Percentiles rank a stretch among this genome's conserved stretches.
Conservation (phyloP, 768 basidiomycete genomes). For the Jaapia argillacea region DNA sequence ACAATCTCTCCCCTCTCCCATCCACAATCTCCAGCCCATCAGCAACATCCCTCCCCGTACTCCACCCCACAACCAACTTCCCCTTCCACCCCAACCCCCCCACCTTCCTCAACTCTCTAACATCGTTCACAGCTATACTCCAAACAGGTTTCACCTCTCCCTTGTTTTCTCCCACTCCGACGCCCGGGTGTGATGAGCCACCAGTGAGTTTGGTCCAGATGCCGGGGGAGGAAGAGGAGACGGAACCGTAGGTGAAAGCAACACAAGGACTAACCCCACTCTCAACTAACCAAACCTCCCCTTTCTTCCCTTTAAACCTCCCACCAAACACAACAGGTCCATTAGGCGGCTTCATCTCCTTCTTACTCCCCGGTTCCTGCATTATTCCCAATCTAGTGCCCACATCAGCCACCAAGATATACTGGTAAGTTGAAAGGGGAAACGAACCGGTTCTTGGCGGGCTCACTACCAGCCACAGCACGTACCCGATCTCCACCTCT, state of each 20-base stretch:
- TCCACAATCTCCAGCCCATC: conserved; percentile 21
- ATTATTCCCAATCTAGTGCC: too few relatives aligned
- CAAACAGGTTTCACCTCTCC: conserved; percentile 15
- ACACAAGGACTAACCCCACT: conserved; percentile 22
- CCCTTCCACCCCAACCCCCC: conserved; percentile 30
- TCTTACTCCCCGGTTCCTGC: too few relatives aligned
- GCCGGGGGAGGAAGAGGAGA: too few relatives aligned
- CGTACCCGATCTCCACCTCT: conserved; percentile 22
- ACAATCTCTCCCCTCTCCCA: conserved; percentile 10
- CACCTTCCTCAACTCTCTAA: conserved; percentile 20
- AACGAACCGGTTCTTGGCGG: conserved; percentile 20
- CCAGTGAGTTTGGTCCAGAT: too few relatives aligned
- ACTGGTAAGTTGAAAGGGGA: too few relatives aligned
- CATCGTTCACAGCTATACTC: conserved; percentile 19
- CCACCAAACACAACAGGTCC: conserved; percentile 21
- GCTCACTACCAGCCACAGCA: conserved; percentile 19
- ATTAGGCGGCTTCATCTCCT: too few relatives aligned
- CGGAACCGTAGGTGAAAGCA: conserved; percentile 11
- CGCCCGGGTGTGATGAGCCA: too few relatives aligned
- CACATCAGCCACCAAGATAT: too few relatives aligned
- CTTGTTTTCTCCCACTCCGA: conserved; percentile 2
- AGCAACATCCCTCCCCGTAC: conserved; percentile 15
- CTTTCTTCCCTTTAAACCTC: conserved; percentile 20
- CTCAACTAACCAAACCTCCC: conserved; percentile 18
- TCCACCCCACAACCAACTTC: conserved; percentile 26